These are phyloP conservation scores for Septoria linicola DNA, from an alignment of 2,329 filamentous ascomycete genomes.

Conservation along the genomic window DNA sequence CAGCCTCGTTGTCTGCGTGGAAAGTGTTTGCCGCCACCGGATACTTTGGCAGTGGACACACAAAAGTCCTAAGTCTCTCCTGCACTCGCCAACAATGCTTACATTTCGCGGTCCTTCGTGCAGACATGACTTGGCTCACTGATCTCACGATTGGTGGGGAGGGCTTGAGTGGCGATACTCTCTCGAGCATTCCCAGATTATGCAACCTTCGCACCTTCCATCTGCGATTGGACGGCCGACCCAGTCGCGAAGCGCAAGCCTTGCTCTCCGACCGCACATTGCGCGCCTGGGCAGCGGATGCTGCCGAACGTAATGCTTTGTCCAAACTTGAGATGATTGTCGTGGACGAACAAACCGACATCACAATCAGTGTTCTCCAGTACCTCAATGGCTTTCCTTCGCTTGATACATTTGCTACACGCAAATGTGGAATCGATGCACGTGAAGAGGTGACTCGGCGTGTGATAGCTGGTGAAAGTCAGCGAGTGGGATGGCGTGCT, in stretches of 20 bases:
- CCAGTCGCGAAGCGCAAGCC: background rate
- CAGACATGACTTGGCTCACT: constrained; percentile 24
- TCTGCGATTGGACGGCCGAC: constrained; percentile 7
- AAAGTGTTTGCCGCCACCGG: constrained; percentile 12
- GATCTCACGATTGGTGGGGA: constrained; percentile 20
- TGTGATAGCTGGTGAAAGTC: background rate
- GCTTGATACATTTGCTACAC: constrained; percentile 21
- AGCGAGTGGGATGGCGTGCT: background rate
- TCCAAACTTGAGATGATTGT: constrained; percentile 23
- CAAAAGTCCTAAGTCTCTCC: background rate
- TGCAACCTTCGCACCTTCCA: constrained; percentile 21
- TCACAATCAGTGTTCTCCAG: constrained; percentile 19
- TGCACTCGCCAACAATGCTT: constrained; percentile 7
- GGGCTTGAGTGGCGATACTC: background rate
- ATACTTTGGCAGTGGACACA: background rate
- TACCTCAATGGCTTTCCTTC: constrained; percentile 23
- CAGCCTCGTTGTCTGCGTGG: constrained; percentile 4
- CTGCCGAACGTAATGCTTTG: constrained; percentile 20
- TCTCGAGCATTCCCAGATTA: background rate
- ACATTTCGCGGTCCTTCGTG: background rate
- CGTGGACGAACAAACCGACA: constrained; percentile 12
- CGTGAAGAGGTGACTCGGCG: too few relatives aligned
- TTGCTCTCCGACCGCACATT: constrained; percentile 24
- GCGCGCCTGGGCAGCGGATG: constrained; percentile 26
- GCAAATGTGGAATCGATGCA: constrained; percentile 5